Conservation (phyloP, 345 rosid genomes). For the Crucihimalaya himalaica region DNA sequence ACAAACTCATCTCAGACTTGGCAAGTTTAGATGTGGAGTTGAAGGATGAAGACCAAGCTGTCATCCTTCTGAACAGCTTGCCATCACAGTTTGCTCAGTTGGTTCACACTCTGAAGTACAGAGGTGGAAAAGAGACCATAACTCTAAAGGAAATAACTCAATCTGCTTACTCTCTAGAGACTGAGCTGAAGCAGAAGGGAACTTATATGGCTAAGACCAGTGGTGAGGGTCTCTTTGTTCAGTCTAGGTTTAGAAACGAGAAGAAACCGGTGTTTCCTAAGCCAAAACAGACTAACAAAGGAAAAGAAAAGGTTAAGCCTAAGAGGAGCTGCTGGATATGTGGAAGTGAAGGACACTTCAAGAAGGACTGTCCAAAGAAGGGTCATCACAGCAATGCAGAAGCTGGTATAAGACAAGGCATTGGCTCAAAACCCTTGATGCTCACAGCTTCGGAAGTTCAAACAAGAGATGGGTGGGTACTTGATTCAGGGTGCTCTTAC, state of each 20-base stretch:
- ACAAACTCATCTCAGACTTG: neutral
- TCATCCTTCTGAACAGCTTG: neutral
- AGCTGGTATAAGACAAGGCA: neutral
- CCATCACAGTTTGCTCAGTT: neutral
- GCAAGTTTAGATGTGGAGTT: neutral
- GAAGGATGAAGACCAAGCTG: neutral
- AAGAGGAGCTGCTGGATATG: neutral
- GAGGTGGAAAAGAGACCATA: neutral
- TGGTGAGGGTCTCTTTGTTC: neutral
- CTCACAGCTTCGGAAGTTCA: neutral
- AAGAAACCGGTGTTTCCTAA: neutral
- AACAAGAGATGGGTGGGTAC: neutral
- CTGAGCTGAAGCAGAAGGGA: neutral
- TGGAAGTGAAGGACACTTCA: neutral
- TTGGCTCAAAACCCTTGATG: neutral
- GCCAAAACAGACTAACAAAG: neutral
- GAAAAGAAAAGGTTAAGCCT: neutral
- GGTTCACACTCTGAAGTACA: neutral
- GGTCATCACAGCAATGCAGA: too few relatives aligned
- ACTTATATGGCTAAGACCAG: neutral
- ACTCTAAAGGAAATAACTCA: neutral
- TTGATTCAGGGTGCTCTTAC: neutral
- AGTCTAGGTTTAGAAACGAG: neutral
- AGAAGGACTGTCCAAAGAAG: neutral
- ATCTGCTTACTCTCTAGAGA: neutral